Base-by-base conservation (phyloP, 2,329 filamentous ascomycete genomes). In the Penicillium frequentans region DNA sequence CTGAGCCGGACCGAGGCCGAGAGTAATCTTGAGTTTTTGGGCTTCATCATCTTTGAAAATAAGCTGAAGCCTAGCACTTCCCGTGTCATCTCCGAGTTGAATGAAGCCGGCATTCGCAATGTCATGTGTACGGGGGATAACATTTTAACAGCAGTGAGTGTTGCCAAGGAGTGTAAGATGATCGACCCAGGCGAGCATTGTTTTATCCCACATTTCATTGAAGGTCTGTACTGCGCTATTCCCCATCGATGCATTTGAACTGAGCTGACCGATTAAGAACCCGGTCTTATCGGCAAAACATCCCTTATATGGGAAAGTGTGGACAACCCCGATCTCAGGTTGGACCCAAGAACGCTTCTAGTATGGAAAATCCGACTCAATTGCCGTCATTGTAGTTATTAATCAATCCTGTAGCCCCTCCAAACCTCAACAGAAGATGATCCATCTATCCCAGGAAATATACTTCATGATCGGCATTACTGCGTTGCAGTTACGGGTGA, bases 41-140 rank as follows among this genome's bases (percentile, higher is more conserved):
- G 95, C 5, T 99, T 99, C 76, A 98, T 99, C 70, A 89, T 99
- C 53, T 99, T 99, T 67, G 95, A 99, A 77, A 99, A 99, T 78
- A 99, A 99, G 76, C 79, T 99, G 59, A 99, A 99, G 74, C 88
- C 90, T 1, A 92, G 86, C 21, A 97, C 93, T 0, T 84, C 90
- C 1, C 84, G 83, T 1, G 90, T 97, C 33, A 85, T 99, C 26
- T 84, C 89, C 55, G 93, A 98, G 75, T 82, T 99, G 3, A 83
- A 86, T 31, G 81, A 88, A 52, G 93, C 96, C 8, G 90, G 90
- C 55, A 96, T 99, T 64, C 86, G 91, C 35, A 89, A 90, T 27
- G 87, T 96, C 51, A 99, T 99, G 95, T 96, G 96, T 61, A 99
- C 95, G 0, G 95, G 95, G 29, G 95, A 99, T 79, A 99, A 99